These are phyloP conservation scores for Xanthoconium separans DNA, from an alignment of 1,284 basidiomycete species.

Conservation along the genomic window DNA sequence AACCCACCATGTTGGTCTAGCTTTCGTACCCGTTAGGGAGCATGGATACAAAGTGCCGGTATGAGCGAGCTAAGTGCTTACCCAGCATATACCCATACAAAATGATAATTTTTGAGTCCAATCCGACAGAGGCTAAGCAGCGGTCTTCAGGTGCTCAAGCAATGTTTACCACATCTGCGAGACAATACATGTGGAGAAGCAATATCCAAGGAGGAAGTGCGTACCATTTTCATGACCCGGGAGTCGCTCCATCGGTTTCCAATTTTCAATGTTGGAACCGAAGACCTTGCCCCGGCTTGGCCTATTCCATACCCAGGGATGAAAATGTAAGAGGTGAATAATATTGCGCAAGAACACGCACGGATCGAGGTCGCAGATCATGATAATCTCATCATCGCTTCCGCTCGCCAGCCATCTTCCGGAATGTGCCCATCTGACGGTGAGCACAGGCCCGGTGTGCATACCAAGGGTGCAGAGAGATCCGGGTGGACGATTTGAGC, in stretches of 20 bases:
- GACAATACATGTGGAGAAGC: background rate
- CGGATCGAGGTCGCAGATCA: slow-evolving; percentile 98
- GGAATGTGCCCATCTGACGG: slow-evolving; percentile 94
- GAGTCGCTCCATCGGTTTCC: slow-evolving; percentile 90
- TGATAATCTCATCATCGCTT: slow-evolving; percentile 92
- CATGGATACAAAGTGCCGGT: background rate
- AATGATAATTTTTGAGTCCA: slow-evolving; percentile 89
- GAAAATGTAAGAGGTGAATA: background rate
- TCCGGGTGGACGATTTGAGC: slow-evolving; percentile 78
- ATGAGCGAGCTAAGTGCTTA: slow-evolving; percentile 33
- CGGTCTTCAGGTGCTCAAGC: slow-evolving; percentile 93
- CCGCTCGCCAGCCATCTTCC: slow-evolving; percentile 95
- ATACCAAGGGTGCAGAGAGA: slow-evolving; percentile 89
- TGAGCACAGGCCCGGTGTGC: slow-evolving; percentile 93
- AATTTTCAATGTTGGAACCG: slow-evolving; percentile 95
- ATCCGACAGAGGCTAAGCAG: slow-evolving; percentile 91
- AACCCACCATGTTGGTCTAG: slow-evolving; percentile 93
- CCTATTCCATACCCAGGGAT: slow-evolving; percentile 38
- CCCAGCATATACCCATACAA: slow-evolving; percentile 92
- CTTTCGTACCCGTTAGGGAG: slow-evolving; percentile 62
- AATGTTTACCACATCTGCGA: slow-evolving; percentile 88
- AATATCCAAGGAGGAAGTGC: slow-evolving; percentile 10
- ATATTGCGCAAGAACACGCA: slow-evolving; percentile 43
- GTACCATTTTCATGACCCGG: slow-evolving; percentile 91
- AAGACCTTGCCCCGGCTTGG: slow-evolving; percentile 83